Base-by-base conservation (phyloP, 257 asterid genomes). In the Nicotiana noctiflora region DNA sequence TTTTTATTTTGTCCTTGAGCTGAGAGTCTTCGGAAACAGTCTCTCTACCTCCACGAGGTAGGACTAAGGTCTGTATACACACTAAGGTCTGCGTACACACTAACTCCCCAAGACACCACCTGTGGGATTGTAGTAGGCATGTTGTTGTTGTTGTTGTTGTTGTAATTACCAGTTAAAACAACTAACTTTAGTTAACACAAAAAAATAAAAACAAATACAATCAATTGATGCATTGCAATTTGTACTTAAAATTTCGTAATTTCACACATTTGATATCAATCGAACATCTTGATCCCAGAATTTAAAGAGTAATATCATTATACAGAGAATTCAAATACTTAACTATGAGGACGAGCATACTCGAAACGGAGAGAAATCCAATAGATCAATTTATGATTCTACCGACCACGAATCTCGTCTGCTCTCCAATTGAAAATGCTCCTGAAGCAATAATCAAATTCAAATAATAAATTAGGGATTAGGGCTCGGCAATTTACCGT, bases 301-400 rank as follows among this genome's bases (percentile, higher is more conserved):
- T 5, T 23, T 18, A 72, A 32, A 37, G 25, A n/a, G 21, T 21
- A 1, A n/a, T 56, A 67, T n/a, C 53, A 12, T 60, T 23, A 63
- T 13, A 66, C 65, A 56, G 15, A 70, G 78, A 52, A 65, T 80
- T 27, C 23, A 64, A 80, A 46, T 66, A 8, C 44, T 37, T 52
- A 80, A 51, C 75, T 34, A 18, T 15, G 49, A n/a, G 25, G 66
- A n/a, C 55, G 1, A 55, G 74, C 83, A 53, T 81, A 81, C 80
- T 70, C 18, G 52, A 17, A 32, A 34, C 59, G 18, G 46, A 55
- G 29, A 59, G 32, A 40, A 64, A 70, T 81, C 79, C 83, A 44
- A 62, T 31, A n/a, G 8, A 70, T 60, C 55, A 53, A 76, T 25
- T 25, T 76, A 27, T 46, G 80, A 5, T 9, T 9, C 81, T 19